phyloP scores from a whole-genome alignment of 139 green algal genomes.

The Monoraphidium neglectum region DNA sequence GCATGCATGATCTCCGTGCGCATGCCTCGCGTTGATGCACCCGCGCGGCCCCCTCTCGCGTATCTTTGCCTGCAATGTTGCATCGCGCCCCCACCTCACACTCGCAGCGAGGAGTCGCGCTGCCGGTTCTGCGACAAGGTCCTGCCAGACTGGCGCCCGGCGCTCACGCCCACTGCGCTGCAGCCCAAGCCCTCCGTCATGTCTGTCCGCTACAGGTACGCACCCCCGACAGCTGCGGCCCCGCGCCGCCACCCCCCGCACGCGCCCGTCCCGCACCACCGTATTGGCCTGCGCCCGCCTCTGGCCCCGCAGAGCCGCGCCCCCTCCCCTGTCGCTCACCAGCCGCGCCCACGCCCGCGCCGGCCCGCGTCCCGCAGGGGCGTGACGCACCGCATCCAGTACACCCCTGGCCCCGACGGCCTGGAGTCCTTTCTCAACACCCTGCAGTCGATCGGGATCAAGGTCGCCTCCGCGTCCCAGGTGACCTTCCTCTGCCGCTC shows the following conservation, averaged over 20 bases:
- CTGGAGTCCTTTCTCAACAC: constrained; percentile 35
- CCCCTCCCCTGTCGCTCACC: too few relatives aligned
- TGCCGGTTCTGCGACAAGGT: constrained; percentile 30
- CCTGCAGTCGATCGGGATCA: constrained; percentile 36
- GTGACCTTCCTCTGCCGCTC: constrained; percentile 38
- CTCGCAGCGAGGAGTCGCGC: constrained; percentile 30
- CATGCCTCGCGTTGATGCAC: not conserved
- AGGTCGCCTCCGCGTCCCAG: constrained; percentile 26
- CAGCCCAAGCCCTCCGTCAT: constrained; percentile 32
- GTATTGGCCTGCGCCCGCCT: too few relatives aligned
- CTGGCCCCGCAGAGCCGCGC: too few relatives aligned
- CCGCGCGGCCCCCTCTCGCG: not conserved
- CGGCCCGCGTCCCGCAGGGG: too few relatives aligned
- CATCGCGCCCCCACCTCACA: not conserved
- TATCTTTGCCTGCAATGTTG: not conserved
- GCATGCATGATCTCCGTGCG: not conserved
- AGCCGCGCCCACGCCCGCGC: too few relatives aligned
- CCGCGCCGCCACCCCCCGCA: too few relatives aligned
- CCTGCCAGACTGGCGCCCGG: constrained; percentile 33
- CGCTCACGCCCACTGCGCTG: constrained; percentile 21
- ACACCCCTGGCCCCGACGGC: constrained; percentile 31
- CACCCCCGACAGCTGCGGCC: too few relatives aligned
- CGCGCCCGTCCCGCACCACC: too few relatives aligned
- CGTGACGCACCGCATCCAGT: constrained; percentile 31
- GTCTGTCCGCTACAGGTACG: constrained; percentile 31